Evolutionary conservation across 495 filamentous ascomycete genomes (phyloP), one percentile per base, ranked within the genome.

Genomic region (Aspergillus ellipticus): DNA sequence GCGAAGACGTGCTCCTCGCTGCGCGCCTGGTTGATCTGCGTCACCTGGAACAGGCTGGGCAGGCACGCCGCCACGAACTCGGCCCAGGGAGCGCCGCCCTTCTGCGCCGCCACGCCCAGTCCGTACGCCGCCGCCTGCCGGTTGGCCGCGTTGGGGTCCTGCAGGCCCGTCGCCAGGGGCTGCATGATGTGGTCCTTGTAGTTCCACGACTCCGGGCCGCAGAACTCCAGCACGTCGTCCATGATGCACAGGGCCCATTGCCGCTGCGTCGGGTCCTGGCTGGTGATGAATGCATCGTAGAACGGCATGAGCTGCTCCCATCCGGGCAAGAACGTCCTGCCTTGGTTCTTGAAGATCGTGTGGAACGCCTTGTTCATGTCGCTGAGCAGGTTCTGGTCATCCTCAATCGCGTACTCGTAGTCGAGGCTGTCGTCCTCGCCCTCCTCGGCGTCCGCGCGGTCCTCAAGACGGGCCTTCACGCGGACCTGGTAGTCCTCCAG

Each of bases 311-410:
- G 80, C 21, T 85, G 83, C 64, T 94, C 85, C 93, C 93, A 97
- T 42, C 88, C 72, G 8, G 83, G 88, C 49, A 99, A 82, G 82
- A 97, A 99, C 24, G 78, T 68, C 16, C 82, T 79, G 53, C 89
- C 88, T 64, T 95, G 89, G 78, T 96, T 89, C 79, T 97, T 97
- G 79, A 97, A 97, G 62, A 99, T 91, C 42, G 89, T 94, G 71
- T 99, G 95, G 83, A 96, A 99, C 0, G 95, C 91, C 77, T 99
- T 99, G 85, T 97, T 99, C 95, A 99, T 99, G 66, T 99, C 95
- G 8, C 92, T 96, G 46, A 99, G 84, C 19, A 99, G 77, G 22
- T 90, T 92, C 69, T 97, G 94, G 67, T 99, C 95, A 61, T 99
- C 95, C 71, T 99, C 95, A 31, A 99, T 89, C 6, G 95, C 95